These are phyloP conservation scores for Aspergillus aculeatinus DNA, from an alignment of 2,329 filamentous ascomycete genomes.

Conservation along the genomic window DNA sequence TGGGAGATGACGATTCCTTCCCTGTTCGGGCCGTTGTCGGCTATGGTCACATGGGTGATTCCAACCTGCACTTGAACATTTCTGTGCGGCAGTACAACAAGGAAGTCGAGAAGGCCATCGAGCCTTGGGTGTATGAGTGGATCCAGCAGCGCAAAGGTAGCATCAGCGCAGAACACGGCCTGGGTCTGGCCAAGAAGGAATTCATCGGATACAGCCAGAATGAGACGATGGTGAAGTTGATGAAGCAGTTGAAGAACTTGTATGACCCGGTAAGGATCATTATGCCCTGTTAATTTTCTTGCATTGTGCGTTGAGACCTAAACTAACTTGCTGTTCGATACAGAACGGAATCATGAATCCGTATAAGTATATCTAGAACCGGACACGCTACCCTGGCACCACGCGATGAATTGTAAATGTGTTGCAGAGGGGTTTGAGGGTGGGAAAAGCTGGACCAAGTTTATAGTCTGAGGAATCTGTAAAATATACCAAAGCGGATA, in stretches of 20 bases:
- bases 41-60: slow-evolving; percentile 97
- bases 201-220: slow-evolving; percentile 91
- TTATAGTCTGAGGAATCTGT: neutral
- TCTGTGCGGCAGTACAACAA: slow-evolving; percentile 80
- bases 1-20: slow-evolving; percentile 71
- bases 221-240: slow-evolving; percentile 80
- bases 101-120: slow-evolving; percentile 78
- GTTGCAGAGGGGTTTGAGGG: neutral
- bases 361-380: slow-evolving; percentile 78
- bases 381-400: neutral
- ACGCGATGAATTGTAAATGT: neutral
- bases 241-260: slow-evolving; percentile 91
- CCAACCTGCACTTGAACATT: slow-evolving; percentile 92
- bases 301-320: neutral
- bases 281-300: neutral
- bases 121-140: slow-evolving; percentile 98
- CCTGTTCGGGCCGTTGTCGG: slow-evolving; percentile 89
- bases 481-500: neutral
- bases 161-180: slow-evolving; percentile 93
- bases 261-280: slow-evolving; percentile 79
- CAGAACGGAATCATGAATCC: slow-evolving; percentile 99
- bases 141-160: slow-evolving; percentile 82
- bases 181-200: slow-evolving; percentile 93
- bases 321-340: slow-evolving; percentile 17
- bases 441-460: neutral